Conservation (phyloP, 1,284 basidiomycete species). For the Fomitopsis palustris region DNA sequence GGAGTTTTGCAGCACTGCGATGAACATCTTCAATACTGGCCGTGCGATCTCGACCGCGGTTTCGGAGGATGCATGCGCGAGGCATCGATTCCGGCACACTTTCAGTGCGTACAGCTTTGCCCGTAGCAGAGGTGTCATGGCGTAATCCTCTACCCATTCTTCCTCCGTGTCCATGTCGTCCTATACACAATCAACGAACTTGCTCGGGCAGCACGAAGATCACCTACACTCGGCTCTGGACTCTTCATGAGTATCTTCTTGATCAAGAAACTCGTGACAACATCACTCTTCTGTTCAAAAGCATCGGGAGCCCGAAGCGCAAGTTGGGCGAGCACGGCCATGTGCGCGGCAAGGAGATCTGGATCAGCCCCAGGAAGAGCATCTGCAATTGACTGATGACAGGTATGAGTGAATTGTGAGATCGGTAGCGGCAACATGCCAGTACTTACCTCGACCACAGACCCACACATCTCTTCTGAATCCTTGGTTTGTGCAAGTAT, state of each 20-base stretch:
- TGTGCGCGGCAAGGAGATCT: constrained; percentile 60
- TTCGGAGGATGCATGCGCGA: constrained; percentile 60
- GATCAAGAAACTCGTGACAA: constrained; percentile 69
- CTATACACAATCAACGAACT: constrained; percentile 16
- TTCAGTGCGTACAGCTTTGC: constrained; percentile 79
- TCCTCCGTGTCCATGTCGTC: constrained; percentile 54
- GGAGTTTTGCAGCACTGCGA: constrained; percentile 59
- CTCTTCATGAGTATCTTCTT: constrained; percentile 63
- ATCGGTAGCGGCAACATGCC: not conserved
- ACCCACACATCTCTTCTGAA: constrained; percentile 45
- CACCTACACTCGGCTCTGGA: constrained; percentile 32
- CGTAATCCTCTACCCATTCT: constrained; percentile 74
- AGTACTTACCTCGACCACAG: constrained; percentile 64
- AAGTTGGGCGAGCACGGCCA: constrained; percentile 75
- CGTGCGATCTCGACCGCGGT: constrained; percentile 63
- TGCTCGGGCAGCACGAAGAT: constrained; percentile 1
- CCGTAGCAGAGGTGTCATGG: constrained; percentile 50
- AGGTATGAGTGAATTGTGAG: not conserved
- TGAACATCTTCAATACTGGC: constrained; percentile 76
- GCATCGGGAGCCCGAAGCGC: constrained; percentile 66
- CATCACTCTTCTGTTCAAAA: constrained; percentile 76
- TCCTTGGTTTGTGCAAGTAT: constrained; percentile 64
- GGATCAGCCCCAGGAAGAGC: constrained; percentile 48
- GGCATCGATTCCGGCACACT: constrained; percentile 73
- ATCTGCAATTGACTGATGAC: constrained; percentile 52